Percentiles rank a stretch among this genome's conserved stretches.
phyloP scores from a whole-genome alignment of 345 rosid genomes.

The Excoecaria agallocha region DNA sequence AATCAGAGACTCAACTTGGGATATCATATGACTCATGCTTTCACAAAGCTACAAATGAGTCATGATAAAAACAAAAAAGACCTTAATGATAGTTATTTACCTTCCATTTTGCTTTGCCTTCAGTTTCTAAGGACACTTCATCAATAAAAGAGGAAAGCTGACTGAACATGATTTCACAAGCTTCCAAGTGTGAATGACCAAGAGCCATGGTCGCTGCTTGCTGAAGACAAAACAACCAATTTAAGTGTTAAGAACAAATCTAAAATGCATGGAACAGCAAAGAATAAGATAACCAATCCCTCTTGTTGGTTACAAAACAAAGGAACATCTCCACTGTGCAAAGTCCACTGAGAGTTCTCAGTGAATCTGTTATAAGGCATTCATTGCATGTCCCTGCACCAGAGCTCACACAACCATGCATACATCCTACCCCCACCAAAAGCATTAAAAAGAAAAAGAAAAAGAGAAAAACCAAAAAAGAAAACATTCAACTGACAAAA shows the following conservation, averaged over 20 bases:
- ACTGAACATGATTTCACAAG: conserved; percentile 90
- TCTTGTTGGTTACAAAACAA: background rate
- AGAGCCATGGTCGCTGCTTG: conserved; percentile 98
- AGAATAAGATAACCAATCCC: background rate
- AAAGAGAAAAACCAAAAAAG: background rate
- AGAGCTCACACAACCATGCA: background rate
- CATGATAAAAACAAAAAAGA: background rate
- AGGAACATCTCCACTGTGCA: background rate
- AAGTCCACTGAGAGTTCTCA: background rate
- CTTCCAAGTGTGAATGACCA: conserved; percentile 95
- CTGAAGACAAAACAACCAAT: conserved; percentile 37
- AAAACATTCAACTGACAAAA: too few relatives aligned
- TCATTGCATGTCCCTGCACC: background rate
- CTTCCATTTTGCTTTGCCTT: conserved; percentile 98
- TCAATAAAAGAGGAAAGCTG: conserved; percentile 89
- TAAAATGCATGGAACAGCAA: background rate
- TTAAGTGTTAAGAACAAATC: conserved; percentile 3
- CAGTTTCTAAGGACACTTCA: conserved; percentile 88
- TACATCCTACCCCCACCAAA: background rate
- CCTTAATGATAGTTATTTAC: conserved; percentile 30
- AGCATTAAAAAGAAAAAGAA: background rate
- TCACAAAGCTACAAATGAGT: background rate
- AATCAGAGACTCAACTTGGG: background rate
- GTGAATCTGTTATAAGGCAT: background rate
- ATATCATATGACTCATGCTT: background rate